A percentile compares a stretch with the other conserved stretches of the same genome.
phyloP scores from a whole-genome alignment of 2,329 filamentous ascomycete species.

The Arthroderma sp. region DNA sequence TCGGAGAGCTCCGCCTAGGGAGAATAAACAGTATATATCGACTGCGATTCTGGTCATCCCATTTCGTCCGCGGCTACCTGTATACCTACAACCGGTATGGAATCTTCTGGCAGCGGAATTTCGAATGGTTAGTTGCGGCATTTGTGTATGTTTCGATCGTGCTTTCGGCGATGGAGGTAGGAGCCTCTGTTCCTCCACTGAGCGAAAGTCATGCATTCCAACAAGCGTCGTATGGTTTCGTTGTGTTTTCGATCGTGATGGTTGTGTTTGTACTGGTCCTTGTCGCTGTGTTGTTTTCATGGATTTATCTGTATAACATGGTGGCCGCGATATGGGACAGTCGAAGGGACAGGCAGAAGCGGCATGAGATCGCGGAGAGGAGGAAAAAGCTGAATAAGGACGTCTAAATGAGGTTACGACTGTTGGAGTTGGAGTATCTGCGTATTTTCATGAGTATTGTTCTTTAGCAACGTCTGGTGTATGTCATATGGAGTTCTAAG shows the following conservation, averaged over 20 bases:
- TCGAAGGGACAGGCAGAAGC: conserved; percentile 4
- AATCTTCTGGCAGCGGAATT: conserved; percentile 32
- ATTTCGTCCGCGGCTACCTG: conserved; percentile 19
- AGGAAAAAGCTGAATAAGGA: conserved; percentile 3
- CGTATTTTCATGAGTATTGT: not conserved
- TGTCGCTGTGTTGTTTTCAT: conserved; percentile 4
- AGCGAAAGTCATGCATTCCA: conserved; percentile 6
- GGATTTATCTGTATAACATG: conserved; percentile 10
- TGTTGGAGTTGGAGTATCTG: no score
- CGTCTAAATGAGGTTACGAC: not conserved
- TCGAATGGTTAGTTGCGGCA: conserved; percentile 28
- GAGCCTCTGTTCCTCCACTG: conserved; percentile 4
- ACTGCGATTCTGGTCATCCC: conserved; percentile 18
- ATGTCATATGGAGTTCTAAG: no score
- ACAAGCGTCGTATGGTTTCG: conserved; percentile 7
- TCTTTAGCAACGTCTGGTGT: not conserved
- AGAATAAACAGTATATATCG: conserved; percentile 34
- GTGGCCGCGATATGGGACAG: conserved; percentile 5
- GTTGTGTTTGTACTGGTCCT: conserved; percentile 6
- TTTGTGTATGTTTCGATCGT: conserved; percentile 34
- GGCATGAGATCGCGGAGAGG: conserved; percentile 1
- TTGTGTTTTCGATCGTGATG: conserved; percentile 9
- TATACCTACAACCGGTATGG: conserved; percentile 25
- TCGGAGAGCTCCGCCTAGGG: conserved; percentile 33
- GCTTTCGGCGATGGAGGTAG: conserved; percentile 39